A percentile compares a stretch with the other conserved stretches of the same genome.
These are phyloP conservation scores for Amaranthus hypochondriacus DNA, from an alignment of 148 eudicot species.

Conservation along the genomic window DNA sequence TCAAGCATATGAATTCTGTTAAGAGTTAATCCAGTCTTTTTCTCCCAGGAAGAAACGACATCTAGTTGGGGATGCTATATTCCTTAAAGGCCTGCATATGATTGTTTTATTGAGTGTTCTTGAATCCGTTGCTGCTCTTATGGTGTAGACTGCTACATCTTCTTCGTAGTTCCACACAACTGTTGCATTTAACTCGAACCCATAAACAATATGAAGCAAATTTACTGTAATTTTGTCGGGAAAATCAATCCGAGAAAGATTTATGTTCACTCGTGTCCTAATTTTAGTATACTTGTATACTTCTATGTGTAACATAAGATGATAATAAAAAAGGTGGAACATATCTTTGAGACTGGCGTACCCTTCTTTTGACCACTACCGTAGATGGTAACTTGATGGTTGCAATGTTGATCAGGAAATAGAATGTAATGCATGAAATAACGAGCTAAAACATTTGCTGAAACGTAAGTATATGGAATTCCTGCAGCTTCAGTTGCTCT, in stretches of 20 bases:
- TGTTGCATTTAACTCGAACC: background rate
- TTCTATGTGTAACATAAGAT: background rate
- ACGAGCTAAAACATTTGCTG: constrained; percentile 47
- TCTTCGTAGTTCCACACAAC: constrained; percentile 13
- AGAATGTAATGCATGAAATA: constrained; percentile 26
- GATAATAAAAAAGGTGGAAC: no score
- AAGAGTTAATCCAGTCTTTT: background rate
- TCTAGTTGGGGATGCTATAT: constrained; percentile 4
- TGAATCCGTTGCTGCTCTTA: constrained; percentile 7
- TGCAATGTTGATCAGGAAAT: background rate
- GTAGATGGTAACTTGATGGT: background rate
- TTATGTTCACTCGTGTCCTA: no score
- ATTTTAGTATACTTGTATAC: background rate
- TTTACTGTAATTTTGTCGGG: no score
- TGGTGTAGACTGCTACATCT: constrained; percentile 5
- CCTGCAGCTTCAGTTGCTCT: constrained; percentile 42
- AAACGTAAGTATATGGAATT: constrained; percentile 46
- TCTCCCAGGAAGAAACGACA: constrained; percentile 9
- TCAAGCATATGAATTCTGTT: background rate
- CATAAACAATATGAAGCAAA: no score
- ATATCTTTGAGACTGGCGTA: background rate
- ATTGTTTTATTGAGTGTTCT: constrained; percentile 5
- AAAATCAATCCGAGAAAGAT: no score
- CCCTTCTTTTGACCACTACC: background rate
- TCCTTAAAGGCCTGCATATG: background rate